Percentiles rank a stretch among this genome's conserved stretches.
phyloP scores from a whole-genome alignment of 495 filamentous ascomycete genomes.

The Lasiosphaeriaceae sp. region DNA sequence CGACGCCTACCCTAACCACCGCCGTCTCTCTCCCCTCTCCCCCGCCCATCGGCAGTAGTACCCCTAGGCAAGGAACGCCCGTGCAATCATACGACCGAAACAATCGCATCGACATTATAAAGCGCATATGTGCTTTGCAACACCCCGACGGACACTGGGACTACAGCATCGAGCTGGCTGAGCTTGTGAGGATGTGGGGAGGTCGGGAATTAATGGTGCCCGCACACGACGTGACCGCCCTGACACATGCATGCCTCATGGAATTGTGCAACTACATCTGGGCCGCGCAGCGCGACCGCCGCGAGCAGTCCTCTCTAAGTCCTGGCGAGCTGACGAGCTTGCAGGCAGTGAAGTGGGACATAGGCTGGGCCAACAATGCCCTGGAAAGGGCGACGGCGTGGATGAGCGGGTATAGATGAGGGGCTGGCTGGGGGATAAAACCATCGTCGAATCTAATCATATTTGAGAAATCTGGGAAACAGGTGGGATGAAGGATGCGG shows the following conservation, averaged over 20 bases:
- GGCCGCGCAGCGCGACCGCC: slow-evolving; percentile 20
- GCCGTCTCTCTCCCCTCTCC: background rate
- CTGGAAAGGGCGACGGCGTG: slow-evolving; percentile 14
- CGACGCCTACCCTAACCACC: background rate
- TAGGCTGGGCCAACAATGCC: slow-evolving; percentile 13
- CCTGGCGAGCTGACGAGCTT: slow-evolving; percentile 14
- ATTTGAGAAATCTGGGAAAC: no score
- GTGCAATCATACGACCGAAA: slow-evolving; percentile 4
- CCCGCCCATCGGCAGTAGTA: no score
- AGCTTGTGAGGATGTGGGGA: slow-evolving; percentile 13
- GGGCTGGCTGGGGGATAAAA: no score
- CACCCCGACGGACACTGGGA: slow-evolving; percentile 18
- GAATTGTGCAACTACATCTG: slow-evolving; percentile 19
- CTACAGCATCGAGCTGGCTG: slow-evolving; percentile 11
- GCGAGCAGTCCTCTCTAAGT: slow-evolving; percentile 12
- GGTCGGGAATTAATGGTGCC: slow-evolving; percentile 2
- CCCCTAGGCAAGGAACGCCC: no score
- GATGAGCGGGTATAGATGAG: slow-evolving; percentile 3
- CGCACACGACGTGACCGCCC: slow-evolving; percentile 13
- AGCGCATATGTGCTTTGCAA: slow-evolving; percentile 15
- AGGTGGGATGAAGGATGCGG: no score
- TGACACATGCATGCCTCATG: slow-evolving; percentile 16
- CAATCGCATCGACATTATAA: slow-evolving; percentile 15
- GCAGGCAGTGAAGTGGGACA: slow-evolving; percentile 22
- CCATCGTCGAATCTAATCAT: no score